These are phyloP conservation scores for Botrytis deweyae DNA, from an alignment of 2,329 filamentous ascomycete genomes.

Conservation along the genomic window DNA sequence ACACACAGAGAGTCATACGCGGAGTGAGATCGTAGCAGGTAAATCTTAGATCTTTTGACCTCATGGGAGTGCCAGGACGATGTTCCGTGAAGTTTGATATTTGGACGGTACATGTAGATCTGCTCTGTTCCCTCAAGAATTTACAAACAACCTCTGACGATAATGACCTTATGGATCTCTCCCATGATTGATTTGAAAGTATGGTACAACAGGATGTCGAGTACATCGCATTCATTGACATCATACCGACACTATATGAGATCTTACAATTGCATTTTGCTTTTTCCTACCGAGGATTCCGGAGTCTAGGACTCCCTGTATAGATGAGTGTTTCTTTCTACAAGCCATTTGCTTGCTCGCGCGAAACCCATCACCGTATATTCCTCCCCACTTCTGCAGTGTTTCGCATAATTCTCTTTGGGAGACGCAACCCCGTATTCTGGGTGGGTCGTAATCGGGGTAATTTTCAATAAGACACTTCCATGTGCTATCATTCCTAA, in stretches of 20 bases:
- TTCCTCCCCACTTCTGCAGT: neutral
- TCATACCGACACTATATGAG: neutral
- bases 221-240: neutral
- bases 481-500: neutral
- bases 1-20: neutral
- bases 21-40: neutral
- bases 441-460: neutral
- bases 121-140: neutral
- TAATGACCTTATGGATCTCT: neutral
- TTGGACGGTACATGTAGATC: too few relatives aligned
- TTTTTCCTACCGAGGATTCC: neutral
- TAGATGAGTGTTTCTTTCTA: neutral
- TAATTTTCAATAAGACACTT: neutral
- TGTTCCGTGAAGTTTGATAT: neutral
- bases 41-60: accelerated
- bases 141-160: neutral
- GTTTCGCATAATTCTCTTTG: neutral
- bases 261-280: neutral
- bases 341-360: neutral
- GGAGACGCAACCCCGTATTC: neutral
- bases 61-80: neutral
- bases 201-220: neutral
- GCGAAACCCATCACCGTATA: neutral
- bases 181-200: neutral
- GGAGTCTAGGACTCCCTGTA: neutral